Evolutionary conservation across 768 basidiomycete species (phyloP).

Genomic region (Scleroderma citrinum): DNA sequence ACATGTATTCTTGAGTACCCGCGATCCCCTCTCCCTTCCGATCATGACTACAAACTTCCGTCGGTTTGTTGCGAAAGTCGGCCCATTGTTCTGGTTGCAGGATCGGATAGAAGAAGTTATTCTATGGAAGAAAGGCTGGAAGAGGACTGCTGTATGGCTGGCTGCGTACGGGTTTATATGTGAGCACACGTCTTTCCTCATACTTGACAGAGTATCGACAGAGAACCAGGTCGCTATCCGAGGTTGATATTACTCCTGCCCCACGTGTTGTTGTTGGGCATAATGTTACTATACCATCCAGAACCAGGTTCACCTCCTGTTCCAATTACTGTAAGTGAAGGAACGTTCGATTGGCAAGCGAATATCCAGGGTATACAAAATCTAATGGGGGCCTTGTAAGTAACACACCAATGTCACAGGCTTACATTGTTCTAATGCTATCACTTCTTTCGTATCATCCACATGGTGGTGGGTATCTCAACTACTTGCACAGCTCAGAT

Average conservation of each 20-base stretch:
- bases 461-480: background rate
- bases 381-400: conserved; percentile 79
- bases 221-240: conserved; percentile 66
- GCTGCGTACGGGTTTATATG: conserved; percentile 74
- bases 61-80: conserved; percentile 67
- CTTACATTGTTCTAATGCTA: background rate
- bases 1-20: conserved; percentile 40
- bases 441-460: background rate
- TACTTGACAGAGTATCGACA: background rate
- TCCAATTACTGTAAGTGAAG: conserved; percentile 44
- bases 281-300: conserved; percentile 66
- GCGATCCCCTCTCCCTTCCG: conserved; percentile 66
- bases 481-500: conserved; percentile 46
- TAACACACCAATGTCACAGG: conserved; percentile 1
- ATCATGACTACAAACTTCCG: conserved; percentile 73
- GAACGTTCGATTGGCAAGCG: conserved; percentile 74
- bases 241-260: conserved; percentile 66
- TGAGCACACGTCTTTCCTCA: conserved; percentile 32
- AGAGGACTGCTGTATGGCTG: conserved; percentile 69
- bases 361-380: conserved; percentile 90
- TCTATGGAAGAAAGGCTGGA: conserved; percentile 76
- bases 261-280: conserved; percentile 50
- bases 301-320: conserved; percentile 27
- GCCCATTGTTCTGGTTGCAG: conserved; percentile 85
- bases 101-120: conserved; percentile 83